These are phyloP conservation scores for Fraxinus pennsylvanica DNA, from an alignment of 257 asterid genomes.

Conservation along the genomic window DNA sequence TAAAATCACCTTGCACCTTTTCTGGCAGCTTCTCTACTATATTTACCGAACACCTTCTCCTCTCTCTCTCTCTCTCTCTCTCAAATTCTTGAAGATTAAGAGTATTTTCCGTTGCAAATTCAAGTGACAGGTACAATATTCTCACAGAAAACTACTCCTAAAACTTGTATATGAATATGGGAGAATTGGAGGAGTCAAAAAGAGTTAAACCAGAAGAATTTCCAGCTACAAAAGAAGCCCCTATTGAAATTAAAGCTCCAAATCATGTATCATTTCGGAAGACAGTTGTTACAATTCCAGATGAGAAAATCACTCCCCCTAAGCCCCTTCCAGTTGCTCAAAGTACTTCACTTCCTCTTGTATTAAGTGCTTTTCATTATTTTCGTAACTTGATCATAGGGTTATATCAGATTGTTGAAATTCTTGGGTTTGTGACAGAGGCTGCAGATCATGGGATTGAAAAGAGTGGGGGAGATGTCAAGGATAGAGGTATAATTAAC, in stretches of 20 bases:
- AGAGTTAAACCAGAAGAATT: not conserved
- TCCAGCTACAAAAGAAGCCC: not conserved
- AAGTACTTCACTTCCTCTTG: slow-evolving; percentile 19
- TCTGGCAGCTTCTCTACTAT: slow-evolving; percentile 30
- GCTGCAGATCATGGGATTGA: slow-evolving; percentile 25
- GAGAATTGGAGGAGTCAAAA: slow-evolving; percentile 23
- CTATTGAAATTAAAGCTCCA: slow-evolving; percentile 8
- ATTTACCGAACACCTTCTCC: slow-evolving; percentile 20
- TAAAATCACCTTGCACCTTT: not conserved
- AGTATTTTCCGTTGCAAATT: not conserved
- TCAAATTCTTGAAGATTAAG: not conserved
- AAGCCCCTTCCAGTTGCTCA: slow-evolving; percentile 7
- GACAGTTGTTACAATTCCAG: slow-evolving; percentile 14
- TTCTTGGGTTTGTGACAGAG: slow-evolving; percentile 16
- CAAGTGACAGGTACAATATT: not conserved
- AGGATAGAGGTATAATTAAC: slow-evolving; percentile 33
- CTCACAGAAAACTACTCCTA: too few species aligned
- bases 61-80: not conserved
- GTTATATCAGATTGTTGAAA: not conserved
- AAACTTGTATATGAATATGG: slow-evolving; percentile 14
- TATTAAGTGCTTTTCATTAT: not conserved
- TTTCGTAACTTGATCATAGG: not conserved
- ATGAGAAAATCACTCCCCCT: slow-evolving; percentile 22
- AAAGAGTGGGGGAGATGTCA: slow-evolving; percentile 10
- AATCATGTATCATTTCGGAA: slow-evolving; percentile 20